Base-by-base conservation (phyloP, 2,329 filamentous ascomycete genomes). In the Sarocladiaceae sp. region DNA sequence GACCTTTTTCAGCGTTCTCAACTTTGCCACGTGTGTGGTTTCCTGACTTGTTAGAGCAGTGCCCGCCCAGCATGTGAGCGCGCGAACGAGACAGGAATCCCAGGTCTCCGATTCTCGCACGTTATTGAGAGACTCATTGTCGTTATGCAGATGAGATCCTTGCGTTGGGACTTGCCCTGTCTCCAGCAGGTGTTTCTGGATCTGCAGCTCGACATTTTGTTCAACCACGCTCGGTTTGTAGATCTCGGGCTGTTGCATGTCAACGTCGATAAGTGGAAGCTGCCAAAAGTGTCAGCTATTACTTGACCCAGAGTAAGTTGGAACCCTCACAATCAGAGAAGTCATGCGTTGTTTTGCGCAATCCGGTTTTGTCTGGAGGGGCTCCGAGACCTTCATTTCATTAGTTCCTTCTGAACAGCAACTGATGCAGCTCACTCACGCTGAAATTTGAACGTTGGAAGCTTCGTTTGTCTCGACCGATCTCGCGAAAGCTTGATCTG, bases 241-340 rank as follows among this genome's bases (percentile, higher is more conserved):
- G 23, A 27, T 27, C 15, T 41, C 37, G 4, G 37, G 37, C 23
- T 41, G 37, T 41, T 41, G 37, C 37, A 41, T 26, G 13, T 41
- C 37, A 15, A 41, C 37, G 15, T 41, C 37, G 23, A 41, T 29
- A 6, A 41, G 19, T 18, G 37, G 37, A 13, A 41, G 19, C 37
- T 41, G 26, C 26, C 26, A 9, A n/a, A n/a, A 13, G 26, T 29
- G 26, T 29, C 13, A 29, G 26, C 7, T 29, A 7, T 29, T 29
- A 29, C 13, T 13, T 13, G 7, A 13, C 26, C 26, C 9, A 13
- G 26, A 13, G 13, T 13, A 29, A 9, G 26, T 13, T 29, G 7
- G 26, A 29, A 29, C 13, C 13, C 37, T 4, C 29, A 41, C 37
- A 21, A 41, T 15, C 4, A 41, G 26, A 16, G 37, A 41, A 6